Conservation (phyloP, 306 rosid genomes). For the Malus asiatica region DNA sequence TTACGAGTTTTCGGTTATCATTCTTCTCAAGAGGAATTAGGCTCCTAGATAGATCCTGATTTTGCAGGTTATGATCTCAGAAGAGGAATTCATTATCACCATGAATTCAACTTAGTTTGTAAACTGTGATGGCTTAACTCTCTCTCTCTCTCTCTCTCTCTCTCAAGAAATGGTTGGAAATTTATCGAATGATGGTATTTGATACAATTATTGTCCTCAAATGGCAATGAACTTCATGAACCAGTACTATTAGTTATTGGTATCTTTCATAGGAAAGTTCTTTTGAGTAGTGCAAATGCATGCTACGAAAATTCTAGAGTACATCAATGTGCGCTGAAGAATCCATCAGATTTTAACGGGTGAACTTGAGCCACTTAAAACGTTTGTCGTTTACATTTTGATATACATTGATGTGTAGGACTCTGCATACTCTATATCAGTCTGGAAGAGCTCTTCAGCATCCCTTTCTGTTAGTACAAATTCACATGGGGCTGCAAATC, state of each 20-base stretch:
- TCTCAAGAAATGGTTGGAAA: not conserved
- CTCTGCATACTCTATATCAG: not conserved
- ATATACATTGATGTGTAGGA: not conserved
- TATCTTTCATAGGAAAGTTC: not conserved
- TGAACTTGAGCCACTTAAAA: no score
- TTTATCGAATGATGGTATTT: not conserved
- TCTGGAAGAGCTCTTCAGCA: not conserved
- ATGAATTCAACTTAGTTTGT: slow-evolving; percentile 15
- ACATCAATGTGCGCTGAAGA: not conserved
- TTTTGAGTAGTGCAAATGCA: not conserved
- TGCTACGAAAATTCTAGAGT: not conserved
- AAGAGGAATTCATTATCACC: slow-evolving; percentile 3
- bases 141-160: not conserved
- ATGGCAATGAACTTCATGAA: not conserved
- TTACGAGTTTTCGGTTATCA: slow-evolving; percentile 11
- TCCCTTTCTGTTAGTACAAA: slow-evolving; percentile 10
- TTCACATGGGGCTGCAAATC: slow-evolving; percentile 22
- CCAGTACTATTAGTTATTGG: not conserved
- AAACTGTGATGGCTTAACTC: not conserved
- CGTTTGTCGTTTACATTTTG: not conserved
- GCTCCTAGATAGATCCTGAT: slow-evolving; percentile 24
- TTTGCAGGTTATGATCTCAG: slow-evolving; percentile 26
- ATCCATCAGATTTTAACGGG: no score
- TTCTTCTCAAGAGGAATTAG: slow-evolving; percentile 30
- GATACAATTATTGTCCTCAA: not conserved